Evolutionary conservation across 2,329 filamentous ascomycete species (phyloP).

Genomic region (Penicillium corylophilum): DNA sequence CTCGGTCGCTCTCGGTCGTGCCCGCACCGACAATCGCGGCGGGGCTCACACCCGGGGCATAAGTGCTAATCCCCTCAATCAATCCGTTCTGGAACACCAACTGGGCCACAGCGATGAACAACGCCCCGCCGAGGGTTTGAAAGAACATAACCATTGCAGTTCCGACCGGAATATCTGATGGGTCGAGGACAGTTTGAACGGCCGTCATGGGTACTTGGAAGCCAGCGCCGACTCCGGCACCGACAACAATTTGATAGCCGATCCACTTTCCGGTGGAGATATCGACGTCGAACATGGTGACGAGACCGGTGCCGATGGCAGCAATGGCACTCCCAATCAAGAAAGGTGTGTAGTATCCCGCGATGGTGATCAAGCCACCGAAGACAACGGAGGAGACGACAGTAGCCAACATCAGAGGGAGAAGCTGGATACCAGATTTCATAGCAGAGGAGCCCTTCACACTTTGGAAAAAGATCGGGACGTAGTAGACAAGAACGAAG

Average conservation of each 20-base stretch:
- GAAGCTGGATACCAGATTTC: conserved; percentile 25
- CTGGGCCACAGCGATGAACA: conserved; percentile 33
- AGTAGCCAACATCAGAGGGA: conserved; percentile 26
- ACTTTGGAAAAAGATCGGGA: conserved; percentile 36
- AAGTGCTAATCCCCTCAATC: conserved; percentile 17
- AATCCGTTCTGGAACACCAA: conserved; percentile 31
- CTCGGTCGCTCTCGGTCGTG: conserved; percentile 23
- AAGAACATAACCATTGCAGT: conserved; percentile 28
- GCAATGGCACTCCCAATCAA: conserved; percentile 23
- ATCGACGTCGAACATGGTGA: conserved; percentile 25
- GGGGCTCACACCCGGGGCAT: conserved; percentile 9
- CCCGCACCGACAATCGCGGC: conserved; percentile 16
- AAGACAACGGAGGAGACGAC: conserved; percentile 12
- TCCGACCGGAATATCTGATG: conserved; percentile 28
- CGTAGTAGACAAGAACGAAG: conserved; percentile 20
- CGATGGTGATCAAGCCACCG: conserved; percentile 7
- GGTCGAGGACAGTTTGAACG: conserved; percentile 27
- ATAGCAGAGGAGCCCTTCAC: conserved; percentile 26
- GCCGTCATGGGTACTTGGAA: conserved; percentile 30
- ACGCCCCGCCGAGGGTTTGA: conserved; percentile 30
- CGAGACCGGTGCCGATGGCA: conserved; percentile 26
- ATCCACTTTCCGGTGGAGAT: conserved; percentile 27
- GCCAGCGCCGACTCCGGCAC: conserved; percentile 27
- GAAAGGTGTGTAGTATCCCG: conserved; percentile 34
- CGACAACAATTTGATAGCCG: conserved; percentile 30